Evolutionary conservation across 2,329 filamentous ascomycete genomes (phyloP).

Genomic region (Helicocarpus griseus): DNA sequence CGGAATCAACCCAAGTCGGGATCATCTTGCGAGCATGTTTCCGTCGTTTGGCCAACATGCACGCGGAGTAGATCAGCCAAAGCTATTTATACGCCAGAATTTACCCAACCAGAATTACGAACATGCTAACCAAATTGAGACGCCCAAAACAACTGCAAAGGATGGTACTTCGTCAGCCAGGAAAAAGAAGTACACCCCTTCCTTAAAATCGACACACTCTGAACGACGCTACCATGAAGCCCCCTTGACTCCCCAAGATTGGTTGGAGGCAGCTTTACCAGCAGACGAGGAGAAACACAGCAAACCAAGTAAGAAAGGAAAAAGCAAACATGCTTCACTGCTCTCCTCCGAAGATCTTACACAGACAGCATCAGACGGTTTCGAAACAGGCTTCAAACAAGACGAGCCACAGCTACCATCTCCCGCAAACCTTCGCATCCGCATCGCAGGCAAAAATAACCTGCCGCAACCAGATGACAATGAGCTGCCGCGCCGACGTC

Average conservation of each 20-base stretch:
- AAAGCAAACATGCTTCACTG: not conserved
- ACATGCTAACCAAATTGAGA: not conserved
- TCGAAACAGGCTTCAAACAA: not conserved
- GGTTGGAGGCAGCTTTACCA: conserved; percentile 31
- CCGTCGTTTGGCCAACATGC: conserved; percentile 18
- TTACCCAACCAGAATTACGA: not conserved
- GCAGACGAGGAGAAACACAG: conserved; percentile 8
- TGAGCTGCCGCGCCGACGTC: conserved; percentile 18
- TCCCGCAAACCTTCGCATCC: not conserved
- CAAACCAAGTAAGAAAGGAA: not conserved
- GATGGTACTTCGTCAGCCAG: conserved; percentile 16
- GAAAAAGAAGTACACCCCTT: conserved; percentile 16
- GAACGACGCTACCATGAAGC: conserved; percentile 7
- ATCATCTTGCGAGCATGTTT: conserved; percentile 23
- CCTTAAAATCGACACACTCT: conserved; percentile 12
- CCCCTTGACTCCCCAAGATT: conserved; percentile 32
- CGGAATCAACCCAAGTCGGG: conserved; percentile 12
- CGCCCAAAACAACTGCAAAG: conserved; percentile 6
- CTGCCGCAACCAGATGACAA: not conserved
- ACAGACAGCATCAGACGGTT: not conserved
- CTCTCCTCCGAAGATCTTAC: not conserved
- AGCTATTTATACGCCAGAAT: not conserved
- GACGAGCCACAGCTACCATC: not conserved
- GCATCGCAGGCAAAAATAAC: not conserved
- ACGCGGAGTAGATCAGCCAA: conserved; percentile 9